A percentile compares a stretch with the other conserved stretches of the same genome.
Evolutionary conservation across 176 grass and related monocot species (phyloP).

Genomic region (Musa acuminata): DNA sequence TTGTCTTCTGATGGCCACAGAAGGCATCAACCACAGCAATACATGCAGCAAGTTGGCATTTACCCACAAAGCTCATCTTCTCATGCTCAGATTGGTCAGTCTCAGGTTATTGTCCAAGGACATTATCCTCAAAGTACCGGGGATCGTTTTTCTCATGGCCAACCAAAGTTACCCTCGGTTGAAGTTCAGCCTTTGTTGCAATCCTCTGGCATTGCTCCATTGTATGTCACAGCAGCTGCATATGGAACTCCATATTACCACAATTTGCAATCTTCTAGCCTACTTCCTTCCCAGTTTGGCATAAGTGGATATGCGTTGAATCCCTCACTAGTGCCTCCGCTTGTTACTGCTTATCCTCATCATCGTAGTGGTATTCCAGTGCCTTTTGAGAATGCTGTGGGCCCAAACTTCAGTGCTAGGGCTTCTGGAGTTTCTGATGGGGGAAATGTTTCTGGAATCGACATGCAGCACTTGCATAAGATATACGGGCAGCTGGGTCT

Average conservation of each 20-base stretch:
- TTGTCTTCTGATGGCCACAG: slow-evolving; percentile 21
- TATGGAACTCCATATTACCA: slow-evolving; percentile 50
- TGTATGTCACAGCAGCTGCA: slow-evolving; percentile 50
- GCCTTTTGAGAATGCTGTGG: slow-evolving; percentile 42
- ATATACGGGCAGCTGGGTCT: slow-evolving; percentile 61
- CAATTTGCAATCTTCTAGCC: slow-evolving; percentile 46
- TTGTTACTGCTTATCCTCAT: slow-evolving; percentile 53
- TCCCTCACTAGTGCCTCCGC: slow-evolving; percentile 47
- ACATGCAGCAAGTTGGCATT: slow-evolving; percentile 10
- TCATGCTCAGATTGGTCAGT: slow-evolving; percentile 36
- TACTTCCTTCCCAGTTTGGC: slow-evolving; percentile 42
- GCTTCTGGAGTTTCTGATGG: slow-evolving; percentile 37
- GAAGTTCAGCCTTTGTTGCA: slow-evolving; percentile 54
- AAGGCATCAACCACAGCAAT: slow-evolving; percentile 1
- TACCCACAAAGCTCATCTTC: slow-evolving; percentile 20
- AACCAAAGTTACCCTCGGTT: slow-evolving; percentile 37
- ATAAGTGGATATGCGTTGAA: slow-evolving; percentile 45
- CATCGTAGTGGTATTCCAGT: slow-evolving; percentile 46
- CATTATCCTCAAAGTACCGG: neutral
- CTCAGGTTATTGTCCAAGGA: slow-evolving; percentile 10
- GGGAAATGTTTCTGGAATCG: slow-evolving; percentile 41
- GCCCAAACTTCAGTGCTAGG: slow-evolving; percentile 51
- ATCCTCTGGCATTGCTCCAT: slow-evolving; percentile 35
- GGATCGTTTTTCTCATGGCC: slow-evolving; percentile 9
- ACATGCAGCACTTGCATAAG: slow-evolving; percentile 63